Evolutionary conservation across 768 basidiomycete genomes (phyloP).

Genomic region (Strobilomyces dryophilus): DNA sequence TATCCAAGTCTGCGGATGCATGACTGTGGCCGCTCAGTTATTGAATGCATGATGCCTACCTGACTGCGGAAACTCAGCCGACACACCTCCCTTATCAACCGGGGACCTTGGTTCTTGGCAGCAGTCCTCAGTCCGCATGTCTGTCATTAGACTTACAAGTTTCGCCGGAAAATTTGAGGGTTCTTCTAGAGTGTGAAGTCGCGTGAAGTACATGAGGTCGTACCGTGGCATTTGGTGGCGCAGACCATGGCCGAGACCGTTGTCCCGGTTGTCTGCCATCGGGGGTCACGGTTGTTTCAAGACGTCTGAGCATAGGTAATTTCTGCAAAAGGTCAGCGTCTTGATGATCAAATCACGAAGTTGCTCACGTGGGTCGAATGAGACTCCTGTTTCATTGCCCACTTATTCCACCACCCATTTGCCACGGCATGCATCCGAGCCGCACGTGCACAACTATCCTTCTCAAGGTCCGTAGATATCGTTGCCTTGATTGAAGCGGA

Average conservation of each 20-base stretch:
- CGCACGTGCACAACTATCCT: conserved; percentile 22
- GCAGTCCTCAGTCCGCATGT: conserved; percentile 9
- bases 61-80: conserved; percentile 7
- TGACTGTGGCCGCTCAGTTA: conserved; percentile 1
- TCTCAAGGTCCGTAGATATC: conserved; percentile 26
- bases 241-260: conserved; percentile 23
- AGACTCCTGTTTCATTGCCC: conserved; percentile 35
- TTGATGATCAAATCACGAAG: conserved; percentile 9
- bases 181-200: conserved; percentile 19
- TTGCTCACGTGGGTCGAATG: conserved; percentile 16
- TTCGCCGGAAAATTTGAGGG: conserved; percentile 7
- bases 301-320: conserved; percentile 35
- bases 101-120: background rate
- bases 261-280: conserved; percentile 38
- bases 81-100: conserved; percentile 1
- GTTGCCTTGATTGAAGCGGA: conserved; percentile 21
- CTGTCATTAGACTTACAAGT: conserved; percentile 7
- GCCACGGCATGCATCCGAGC: conserved; percentile 38
- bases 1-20: conserved; percentile 14
- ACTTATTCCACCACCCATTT: conserved; percentile 50
- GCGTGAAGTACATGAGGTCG: conserved; percentile 16
- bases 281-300: conserved; percentile 45
- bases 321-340: conserved; percentile 23
- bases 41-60: conserved; percentile 11
- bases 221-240: conserved; percentile 21